These are phyloP conservation scores for Lonicera japonica DNA, from an alignment of 129 eudicot genomes.

Conservation along the genomic window DNA sequence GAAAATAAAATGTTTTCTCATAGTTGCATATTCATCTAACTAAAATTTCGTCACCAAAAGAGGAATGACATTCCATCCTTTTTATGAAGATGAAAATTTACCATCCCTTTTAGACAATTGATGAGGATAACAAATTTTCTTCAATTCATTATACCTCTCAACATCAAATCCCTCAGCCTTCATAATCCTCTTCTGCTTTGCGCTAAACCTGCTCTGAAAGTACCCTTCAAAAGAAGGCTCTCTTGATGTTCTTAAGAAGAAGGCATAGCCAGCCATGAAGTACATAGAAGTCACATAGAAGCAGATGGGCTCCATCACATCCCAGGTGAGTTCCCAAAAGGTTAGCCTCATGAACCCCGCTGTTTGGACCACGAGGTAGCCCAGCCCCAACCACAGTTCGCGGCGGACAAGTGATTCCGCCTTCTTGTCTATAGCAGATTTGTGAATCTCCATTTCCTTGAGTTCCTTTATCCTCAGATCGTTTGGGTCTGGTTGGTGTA, in stretches of 20 bases:
- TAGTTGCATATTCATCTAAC: neutral
- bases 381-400: slow-evolving; percentile 90
- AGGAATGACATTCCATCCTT: neutral
- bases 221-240: slow-evolving; percentile 96
- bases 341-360: slow-evolving; percentile 96
- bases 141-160: slow-evolving; percentile 61
- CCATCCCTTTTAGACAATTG: slow-evolving; percentile 30
- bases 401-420: slow-evolving; percentile 61
- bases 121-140: slow-evolving; percentile 52
- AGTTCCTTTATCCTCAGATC: slow-evolving; percentile 55
- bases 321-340: slow-evolving; percentile 98
- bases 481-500: slow-evolving; percentile 13
- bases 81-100: neutral
- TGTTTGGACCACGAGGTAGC: slow-evolving; percentile 69
- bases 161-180: slow-evolving; percentile 53
- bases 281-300: slow-evolving; percentile 80
- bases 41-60: no score
- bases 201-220: slow-evolving; percentile 62
- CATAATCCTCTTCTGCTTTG: slow-evolving; percentile 68
- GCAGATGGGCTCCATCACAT: slow-evolving; percentile 98
- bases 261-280: slow-evolving; percentile 85
- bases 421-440: slow-evolving; percentile 48
- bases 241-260: slow-evolving; percentile 80
- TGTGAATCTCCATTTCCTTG: slow-evolving; percentile 61
- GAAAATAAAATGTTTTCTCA: slow-evolving; percentile 1